Evolutionary conservation across 2,329 filamentous ascomycete species (phyloP).

Genomic region (Dactylellina leptospora): DNA sequence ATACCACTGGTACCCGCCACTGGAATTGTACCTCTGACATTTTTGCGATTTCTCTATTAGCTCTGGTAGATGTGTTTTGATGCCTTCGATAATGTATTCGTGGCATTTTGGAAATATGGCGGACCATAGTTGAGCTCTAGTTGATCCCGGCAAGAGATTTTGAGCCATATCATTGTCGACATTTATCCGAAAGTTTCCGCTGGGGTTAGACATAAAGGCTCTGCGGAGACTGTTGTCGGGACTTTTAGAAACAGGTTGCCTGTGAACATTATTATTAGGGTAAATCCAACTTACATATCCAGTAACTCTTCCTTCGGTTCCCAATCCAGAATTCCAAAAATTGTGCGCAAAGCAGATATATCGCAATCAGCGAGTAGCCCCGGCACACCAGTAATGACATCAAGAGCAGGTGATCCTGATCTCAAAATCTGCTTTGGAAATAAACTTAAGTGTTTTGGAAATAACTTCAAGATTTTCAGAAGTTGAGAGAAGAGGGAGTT

Average conservation of each 20-base stretch:
- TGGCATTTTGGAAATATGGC: background rate
- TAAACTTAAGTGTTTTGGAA: too few species aligned
- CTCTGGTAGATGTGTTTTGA: background rate
- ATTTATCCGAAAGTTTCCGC: background rate
- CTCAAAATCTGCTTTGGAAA: background rate
- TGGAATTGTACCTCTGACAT: too few species aligned
- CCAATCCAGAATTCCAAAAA: background rate
- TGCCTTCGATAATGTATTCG: conserved; percentile 15
- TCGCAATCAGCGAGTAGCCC: background rate
- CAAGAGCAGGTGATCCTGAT: background rate
- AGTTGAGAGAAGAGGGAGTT: too few species aligned
- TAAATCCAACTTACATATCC: background rate
- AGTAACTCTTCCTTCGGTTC: background rate
- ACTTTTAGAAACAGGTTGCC: too few species aligned
- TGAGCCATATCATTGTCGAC: conserved; percentile 6
- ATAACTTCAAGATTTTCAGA: too few species aligned
- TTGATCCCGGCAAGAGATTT: background rate
- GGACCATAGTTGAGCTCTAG: background rate
- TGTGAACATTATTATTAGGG: too few species aligned
- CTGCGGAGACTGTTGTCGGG: too few species aligned
- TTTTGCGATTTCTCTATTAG: background rate
- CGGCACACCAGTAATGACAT: background rate
- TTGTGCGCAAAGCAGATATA: background rate
- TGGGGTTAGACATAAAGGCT: background rate
- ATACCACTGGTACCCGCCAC: too few species aligned